phyloP scores from a whole-genome alignment of 2,329 filamentous ascomycete species.

The Aureobasidium lini region DNA sequence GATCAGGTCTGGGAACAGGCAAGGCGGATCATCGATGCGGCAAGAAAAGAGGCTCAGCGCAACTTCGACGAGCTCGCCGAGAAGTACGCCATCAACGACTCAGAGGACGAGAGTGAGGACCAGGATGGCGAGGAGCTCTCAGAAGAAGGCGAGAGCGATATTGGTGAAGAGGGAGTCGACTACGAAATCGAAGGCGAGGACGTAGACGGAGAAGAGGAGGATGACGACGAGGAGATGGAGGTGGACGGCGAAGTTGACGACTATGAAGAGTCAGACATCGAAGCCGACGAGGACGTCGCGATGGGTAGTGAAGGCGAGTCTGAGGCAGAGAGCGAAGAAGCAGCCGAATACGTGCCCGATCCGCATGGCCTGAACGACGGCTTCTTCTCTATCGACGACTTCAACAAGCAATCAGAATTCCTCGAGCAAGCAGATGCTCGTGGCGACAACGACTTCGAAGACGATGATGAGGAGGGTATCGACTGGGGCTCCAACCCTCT shows the following conservation, averaged over 20 bases:
- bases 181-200: constrained; percentile 25
- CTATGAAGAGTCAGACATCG: constrained; percentile 37
- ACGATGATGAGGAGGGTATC: constrained; percentile 68
- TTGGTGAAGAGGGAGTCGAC: constrained; percentile 30
- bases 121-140: constrained; percentile 28
- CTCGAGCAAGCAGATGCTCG: constrained; percentile 78
- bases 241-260: constrained; percentile 30
- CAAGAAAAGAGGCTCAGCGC: constrained; percentile 47
- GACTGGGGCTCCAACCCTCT: constrained; percentile 81
- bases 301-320: constrained; percentile 27
- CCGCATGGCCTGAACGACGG: constrained; percentile 86
- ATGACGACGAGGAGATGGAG: constrained; percentile 25
- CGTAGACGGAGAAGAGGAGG: constrained; percentile 28
- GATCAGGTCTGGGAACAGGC: constrained; percentile 94
- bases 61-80: constrained; percentile 32
- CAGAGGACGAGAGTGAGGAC: constrained; percentile 26
- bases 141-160: constrained; percentile 31
- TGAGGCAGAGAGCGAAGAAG: constrained; percentile 44
- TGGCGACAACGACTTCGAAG: constrained; percentile 56
- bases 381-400: constrained; percentile 96
- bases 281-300: constrained; percentile 24
- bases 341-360: constrained; percentile 59
- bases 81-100: constrained; percentile 17
- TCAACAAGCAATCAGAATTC: constrained; percentile 88
- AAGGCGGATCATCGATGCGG: constrained; percentile 67